Conservation (phyloP, 2,329 filamentous ascomycete species). For the Fusarium abutilonis region DNA sequence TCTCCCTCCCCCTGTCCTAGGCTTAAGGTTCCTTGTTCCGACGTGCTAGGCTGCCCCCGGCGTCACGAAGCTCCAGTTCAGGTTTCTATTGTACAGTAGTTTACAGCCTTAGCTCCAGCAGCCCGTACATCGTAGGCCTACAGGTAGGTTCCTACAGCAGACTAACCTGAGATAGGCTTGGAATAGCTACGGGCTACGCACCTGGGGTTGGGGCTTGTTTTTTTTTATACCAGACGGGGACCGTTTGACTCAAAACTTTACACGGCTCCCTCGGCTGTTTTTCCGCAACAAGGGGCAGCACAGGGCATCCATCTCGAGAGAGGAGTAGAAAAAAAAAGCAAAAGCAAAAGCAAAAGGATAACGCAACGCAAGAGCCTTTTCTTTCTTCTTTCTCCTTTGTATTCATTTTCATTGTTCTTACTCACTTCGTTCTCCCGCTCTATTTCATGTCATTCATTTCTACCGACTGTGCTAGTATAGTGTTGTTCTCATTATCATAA, state of each 20-base stretch:
- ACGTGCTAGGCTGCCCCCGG: not conserved
- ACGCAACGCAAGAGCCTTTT: constrained; percentile 7
- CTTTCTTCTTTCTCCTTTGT: constrained; percentile 8
- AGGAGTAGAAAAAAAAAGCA: not conserved
- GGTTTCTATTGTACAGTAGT: not conserved
- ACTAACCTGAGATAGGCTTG: not conserved
- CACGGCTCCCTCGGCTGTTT: constrained; percentile 35
- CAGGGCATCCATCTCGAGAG: constrained; percentile 10
- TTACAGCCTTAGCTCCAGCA: constrained; percentile 9
- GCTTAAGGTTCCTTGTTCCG: too few relatives aligned
- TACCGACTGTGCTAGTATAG: constrained; percentile 1
- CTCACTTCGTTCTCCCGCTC: constrained; percentile 5
- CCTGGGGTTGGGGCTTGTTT: not conserved
- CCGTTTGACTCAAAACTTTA: constrained; percentile 24
- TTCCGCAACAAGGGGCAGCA: constrained; percentile 31
- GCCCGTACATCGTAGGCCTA: constrained; percentile 3
- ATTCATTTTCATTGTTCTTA: constrained; percentile 1
- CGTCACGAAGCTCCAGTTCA: constrained; percentile 15
- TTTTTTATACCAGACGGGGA: too few relatives aligned
- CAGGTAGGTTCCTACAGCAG: too few relatives aligned
- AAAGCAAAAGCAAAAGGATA: not conserved
- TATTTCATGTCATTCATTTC: constrained; percentile 14
- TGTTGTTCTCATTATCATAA: not conserved
- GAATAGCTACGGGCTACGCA: too few relatives aligned
- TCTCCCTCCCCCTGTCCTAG: too few relatives aligned